Evolutionary conservation across 371 early-diverging fungal genomes (phyloP).

Genomic region (Actinomortierella ambigua): DNA sequence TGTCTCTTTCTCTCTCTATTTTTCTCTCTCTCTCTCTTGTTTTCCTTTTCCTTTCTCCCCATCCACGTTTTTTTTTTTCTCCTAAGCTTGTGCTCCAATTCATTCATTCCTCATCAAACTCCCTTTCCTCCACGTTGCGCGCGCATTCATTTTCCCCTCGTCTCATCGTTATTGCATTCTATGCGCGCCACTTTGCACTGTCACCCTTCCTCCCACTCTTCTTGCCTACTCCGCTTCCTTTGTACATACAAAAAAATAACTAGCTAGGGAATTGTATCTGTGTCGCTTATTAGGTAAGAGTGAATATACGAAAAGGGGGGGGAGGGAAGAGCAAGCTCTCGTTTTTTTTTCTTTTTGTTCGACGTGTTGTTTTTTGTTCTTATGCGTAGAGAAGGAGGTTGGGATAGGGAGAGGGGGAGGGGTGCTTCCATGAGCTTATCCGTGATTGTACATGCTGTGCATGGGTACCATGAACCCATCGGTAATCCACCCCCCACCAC

Average conservation of each 20-base stretch:
- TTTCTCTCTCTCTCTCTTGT: background rate
- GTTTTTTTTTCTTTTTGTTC: background rate
- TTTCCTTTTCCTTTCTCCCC: background rate
- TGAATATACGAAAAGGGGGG: background rate
- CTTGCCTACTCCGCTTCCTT: background rate
- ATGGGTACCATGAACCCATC: too few species aligned
- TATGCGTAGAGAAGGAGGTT: background rate
- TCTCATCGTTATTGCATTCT: background rate
- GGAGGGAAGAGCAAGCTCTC: background rate
- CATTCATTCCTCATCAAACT: slow-evolving; percentile 1
- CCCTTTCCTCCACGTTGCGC: slow-evolving; percentile 1
- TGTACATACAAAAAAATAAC: background rate
- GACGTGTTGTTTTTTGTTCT: background rate
- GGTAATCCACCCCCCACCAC: too few species aligned
- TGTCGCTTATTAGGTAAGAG: background rate
- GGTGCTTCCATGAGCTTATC: background rate
- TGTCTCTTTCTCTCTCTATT: background rate
- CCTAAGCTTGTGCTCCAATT: background rate
- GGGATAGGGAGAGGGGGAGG: background rate
- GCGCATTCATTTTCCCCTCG: background rate
- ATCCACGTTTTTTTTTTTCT: background rate
- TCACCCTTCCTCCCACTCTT: slow-evolving; percentile 4
- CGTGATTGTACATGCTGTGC: too few species aligned
- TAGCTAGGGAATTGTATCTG: slow-evolving; percentile 1
- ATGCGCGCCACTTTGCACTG: background rate